These are phyloP conservation scores for Melanogaster broomeanus DNA, from an alignment of 768 basidiomycete species.

Conservation along the genomic window DNA sequence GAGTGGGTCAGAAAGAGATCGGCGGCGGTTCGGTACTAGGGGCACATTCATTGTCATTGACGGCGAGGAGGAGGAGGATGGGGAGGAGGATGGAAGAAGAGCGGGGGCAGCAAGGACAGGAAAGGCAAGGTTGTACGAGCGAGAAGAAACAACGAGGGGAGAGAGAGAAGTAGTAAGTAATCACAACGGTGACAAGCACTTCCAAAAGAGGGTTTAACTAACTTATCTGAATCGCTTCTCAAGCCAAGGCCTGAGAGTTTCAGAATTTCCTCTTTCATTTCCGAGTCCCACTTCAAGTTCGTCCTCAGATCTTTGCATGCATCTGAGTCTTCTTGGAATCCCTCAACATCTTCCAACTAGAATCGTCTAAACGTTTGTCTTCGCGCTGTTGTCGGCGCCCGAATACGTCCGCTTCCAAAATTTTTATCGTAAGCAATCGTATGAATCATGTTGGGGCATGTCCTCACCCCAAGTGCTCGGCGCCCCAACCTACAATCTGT, in stretches of 20 bases:
- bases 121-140: slow-evolving; percentile 12
- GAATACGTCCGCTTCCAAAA: not conserved
- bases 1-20: slow-evolving; percentile 69
- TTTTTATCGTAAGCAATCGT: no score
- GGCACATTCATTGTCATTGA: slow-evolving; percentile 23
- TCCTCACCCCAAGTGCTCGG: no score
- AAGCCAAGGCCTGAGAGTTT: no score
- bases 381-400: not conserved
- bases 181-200: slow-evolving; percentile 23
- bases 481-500: no score
- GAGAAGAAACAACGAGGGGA: slow-evolving; percentile 5
- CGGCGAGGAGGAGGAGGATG: not conserved
- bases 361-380: not conserved
- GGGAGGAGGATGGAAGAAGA: slow-evolving; percentile 1
- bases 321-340: no score
- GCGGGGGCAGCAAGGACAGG: slow-evolving; percentile 19
- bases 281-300: no score
- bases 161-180: slow-evolving; percentile 19
- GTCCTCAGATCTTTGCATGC: no score
- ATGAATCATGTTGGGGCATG: no score
- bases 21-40: slow-evolving; percentile 39
- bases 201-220: slow-evolving; percentile 27
- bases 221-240: no score
- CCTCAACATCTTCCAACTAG: no score
- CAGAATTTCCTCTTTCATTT: no score